phyloP scores from a whole-genome alignment of 169 alveolate genomes.

The Plasmodium gonderi region DNA sequence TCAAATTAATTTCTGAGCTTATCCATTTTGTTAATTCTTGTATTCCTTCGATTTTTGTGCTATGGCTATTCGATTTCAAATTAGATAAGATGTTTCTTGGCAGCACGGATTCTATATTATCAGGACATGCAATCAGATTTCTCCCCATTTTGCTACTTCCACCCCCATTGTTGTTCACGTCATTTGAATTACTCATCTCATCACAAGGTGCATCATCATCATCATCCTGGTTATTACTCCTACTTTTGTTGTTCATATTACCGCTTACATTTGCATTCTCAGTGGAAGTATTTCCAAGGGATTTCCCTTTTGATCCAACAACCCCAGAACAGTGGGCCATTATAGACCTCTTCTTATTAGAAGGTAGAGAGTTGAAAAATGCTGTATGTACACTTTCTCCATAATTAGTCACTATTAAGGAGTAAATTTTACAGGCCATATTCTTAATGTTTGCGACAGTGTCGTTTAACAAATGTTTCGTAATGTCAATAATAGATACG shows the following conservation, averaged over 20 bases:
- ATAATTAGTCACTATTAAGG: conserved; percentile 23
- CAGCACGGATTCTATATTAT: conserved; percentile 5
- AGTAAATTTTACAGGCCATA: conserved; percentile 21
- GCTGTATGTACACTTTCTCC: conserved; percentile 36
- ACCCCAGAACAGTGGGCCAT: conserved; percentile 18
- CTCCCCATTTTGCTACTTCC: not conserved
- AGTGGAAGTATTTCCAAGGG: not conserved
- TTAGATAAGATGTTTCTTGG: conserved; percentile 2
- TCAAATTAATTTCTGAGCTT: not conserved
- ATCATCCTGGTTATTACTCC: not conserved
- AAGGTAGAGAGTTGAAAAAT: conserved; percentile 45
- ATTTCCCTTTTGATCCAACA: not conserved
- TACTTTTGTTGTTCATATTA: not conserved
- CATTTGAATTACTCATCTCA: not conserved
- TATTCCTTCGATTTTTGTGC: conserved; percentile 47
- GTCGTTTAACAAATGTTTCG: conserved; percentile 69
- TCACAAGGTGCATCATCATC: not conserved
- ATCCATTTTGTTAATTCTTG: conserved; percentile 32
- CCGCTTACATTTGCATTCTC: not conserved
- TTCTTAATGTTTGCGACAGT: conserved; percentile 68
- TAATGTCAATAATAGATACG: conserved; percentile 11
- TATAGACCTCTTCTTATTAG: conserved; percentile 52
- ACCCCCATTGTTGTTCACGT: not conserved
- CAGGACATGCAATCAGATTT: too few relatives aligned
- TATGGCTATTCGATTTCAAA: not conserved